These are phyloP conservation scores for Aristolochia californica DNA, from an alignment of 164 flowering plant genomes.

Conservation along the genomic window DNA sequence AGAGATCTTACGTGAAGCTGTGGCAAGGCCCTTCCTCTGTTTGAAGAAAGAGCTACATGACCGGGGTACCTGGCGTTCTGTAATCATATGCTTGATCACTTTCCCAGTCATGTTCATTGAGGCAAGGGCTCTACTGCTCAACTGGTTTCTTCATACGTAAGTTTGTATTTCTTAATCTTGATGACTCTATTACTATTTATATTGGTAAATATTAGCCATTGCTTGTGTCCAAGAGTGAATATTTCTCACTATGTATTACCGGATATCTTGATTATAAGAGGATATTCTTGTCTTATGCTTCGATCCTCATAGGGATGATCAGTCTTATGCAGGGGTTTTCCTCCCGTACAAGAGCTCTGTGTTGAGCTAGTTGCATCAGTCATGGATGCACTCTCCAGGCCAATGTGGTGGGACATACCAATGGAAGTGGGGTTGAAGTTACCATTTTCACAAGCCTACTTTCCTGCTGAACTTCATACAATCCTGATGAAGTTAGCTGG, in stretches of 20 bases:
- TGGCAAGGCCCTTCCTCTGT: slow-evolving; percentile 52
- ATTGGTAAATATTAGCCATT: background rate
- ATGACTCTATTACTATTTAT: slow-evolving; percentile 4
- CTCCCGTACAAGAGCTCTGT: slow-evolving; percentile 37
- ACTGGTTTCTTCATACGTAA: slow-evolving; percentile 66
- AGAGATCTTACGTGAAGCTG: slow-evolving; percentile 23
- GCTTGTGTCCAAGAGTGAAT: background rate
- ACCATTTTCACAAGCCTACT: too few relatives aligned
- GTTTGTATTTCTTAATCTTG: slow-evolving; percentile 12
- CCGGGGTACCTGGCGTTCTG: slow-evolving; percentile 44
- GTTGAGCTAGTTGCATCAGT: slow-evolving; percentile 31
- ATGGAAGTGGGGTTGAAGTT: too few relatives aligned
- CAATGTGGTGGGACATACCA: too few relatives aligned
- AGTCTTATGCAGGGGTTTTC: too few relatives aligned
- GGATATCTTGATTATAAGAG: too few relatives aligned
- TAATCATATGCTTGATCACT: slow-evolving; percentile 41
- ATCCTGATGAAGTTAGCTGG: too few relatives aligned
- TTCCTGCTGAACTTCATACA: too few relatives aligned
- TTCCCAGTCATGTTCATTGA: slow-evolving; percentile 64
- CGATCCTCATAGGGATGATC: background rate
- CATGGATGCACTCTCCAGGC: slow-evolving; percentile 45
- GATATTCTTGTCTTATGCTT: too few relatives aligned
- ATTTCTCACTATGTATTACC: too few relatives aligned
- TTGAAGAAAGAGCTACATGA: slow-evolving; percentile 45
- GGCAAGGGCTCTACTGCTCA: slow-evolving; percentile 49